A percentile compares a stretch with the other conserved stretches of the same genome.
These are phyloP conservation scores for Boletales sp. DNA, from an alignment of 768 basidiomycete genomes.

Conservation along the genomic window DNA sequence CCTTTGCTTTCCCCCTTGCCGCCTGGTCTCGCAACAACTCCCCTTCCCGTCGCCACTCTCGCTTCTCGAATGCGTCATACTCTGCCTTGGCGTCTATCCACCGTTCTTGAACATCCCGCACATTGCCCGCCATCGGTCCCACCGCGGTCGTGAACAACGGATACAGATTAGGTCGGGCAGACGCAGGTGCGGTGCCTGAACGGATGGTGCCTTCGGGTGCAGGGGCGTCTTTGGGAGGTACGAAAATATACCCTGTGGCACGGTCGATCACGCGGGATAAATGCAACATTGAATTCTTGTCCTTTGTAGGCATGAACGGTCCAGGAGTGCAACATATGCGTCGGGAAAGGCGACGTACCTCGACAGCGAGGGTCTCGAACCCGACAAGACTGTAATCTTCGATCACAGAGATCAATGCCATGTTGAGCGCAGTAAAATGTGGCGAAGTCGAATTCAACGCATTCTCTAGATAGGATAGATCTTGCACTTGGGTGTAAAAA, in stretches of 20 bases:
- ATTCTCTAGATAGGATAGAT: conserved; percentile 83
- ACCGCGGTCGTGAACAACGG: conserved; percentile 65
- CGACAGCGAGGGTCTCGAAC: conserved; percentile 95
- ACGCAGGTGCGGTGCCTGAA: conserved; percentile 30
- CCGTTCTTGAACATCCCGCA: conserved; percentile 84
- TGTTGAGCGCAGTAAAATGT: conserved; percentile 75
- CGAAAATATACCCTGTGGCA: conserved; percentile 87
- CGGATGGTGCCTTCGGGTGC: conserved; percentile 32
- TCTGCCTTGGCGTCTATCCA: conserved; percentile 86
- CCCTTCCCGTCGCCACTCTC: conserved; percentile 74
- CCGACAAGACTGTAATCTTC: conserved; percentile 92
- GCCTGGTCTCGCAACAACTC: conserved; percentile 35
- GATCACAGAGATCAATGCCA: conserved; percentile 87
- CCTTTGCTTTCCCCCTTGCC: conserved; percentile 12
- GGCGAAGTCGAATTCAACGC: conserved; percentile 62
- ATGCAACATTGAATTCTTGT: conserved; percentile 92
- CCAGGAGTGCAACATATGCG: not conserved
- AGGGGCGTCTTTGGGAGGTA: conserved; percentile 47
- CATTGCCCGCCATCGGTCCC: conserved; percentile 48
- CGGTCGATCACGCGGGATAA: conserved; percentile 82
- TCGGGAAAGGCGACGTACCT: conserved; percentile 45
- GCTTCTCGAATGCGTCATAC: conserved; percentile 79
- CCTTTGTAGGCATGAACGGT: conserved; percentile 42
- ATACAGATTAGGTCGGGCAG: conserved; percentile 59
- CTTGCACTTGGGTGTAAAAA: conserved; percentile 98